phyloP scores from a whole-genome alignment of 352 stramenopile genomes.

The Phytophthora foliorum region DNA sequence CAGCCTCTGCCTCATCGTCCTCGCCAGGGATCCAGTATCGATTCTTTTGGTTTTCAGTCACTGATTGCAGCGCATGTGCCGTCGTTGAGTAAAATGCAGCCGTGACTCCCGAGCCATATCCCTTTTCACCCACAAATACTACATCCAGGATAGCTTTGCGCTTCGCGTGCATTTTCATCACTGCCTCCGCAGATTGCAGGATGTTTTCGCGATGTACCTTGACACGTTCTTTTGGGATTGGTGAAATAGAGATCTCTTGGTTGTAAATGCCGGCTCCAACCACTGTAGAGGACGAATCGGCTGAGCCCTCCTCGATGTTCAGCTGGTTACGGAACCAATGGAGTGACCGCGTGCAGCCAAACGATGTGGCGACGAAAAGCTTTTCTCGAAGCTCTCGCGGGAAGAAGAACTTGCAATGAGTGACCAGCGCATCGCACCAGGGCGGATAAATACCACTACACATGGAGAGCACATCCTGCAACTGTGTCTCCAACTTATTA shows the following conservation, averaged over 20 bases:
- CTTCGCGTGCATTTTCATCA: slow-evolving; percentile 91
- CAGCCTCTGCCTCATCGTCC: slow-evolving; percentile 41
- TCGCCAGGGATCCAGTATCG: slow-evolving; percentile 74
- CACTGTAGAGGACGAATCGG: slow-evolving; percentile 27
- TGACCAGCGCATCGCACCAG: slow-evolving; percentile 83
- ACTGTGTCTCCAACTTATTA: slow-evolving; percentile 83
- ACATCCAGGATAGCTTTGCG: slow-evolving; percentile 87
- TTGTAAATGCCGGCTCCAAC: slow-evolving; percentile 65
- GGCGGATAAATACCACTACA: slow-evolving; percentile 85
- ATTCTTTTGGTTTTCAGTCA: slow-evolving; percentile 56
- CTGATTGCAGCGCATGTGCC: slow-evolving; percentile 67
- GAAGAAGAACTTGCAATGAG: slow-evolving; percentile 88
- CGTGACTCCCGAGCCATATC: slow-evolving; percentile 87
- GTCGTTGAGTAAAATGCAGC: slow-evolving; percentile 88
- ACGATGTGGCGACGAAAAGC: slow-evolving; percentile 80
- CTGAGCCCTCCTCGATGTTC: slow-evolving; percentile 57
- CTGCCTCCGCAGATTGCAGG: slow-evolving; percentile 73
- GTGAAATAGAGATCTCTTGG: slow-evolving; percentile 85
- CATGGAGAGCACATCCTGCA: slow-evolving; percentile 86
- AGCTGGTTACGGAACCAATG: slow-evolving; percentile 85
- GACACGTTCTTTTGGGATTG: slow-evolving; percentile 88
- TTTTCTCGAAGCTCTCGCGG: slow-evolving; percentile 73
- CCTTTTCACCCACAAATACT: slow-evolving; percentile 87
- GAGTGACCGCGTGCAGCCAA: slow-evolving; percentile 82
- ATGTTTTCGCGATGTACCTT: slow-evolving; percentile 85